Base-by-base conservation (phyloP, 2,329 filamentous ascomycete species). In the Colletotrichum spaethianum region DNA sequence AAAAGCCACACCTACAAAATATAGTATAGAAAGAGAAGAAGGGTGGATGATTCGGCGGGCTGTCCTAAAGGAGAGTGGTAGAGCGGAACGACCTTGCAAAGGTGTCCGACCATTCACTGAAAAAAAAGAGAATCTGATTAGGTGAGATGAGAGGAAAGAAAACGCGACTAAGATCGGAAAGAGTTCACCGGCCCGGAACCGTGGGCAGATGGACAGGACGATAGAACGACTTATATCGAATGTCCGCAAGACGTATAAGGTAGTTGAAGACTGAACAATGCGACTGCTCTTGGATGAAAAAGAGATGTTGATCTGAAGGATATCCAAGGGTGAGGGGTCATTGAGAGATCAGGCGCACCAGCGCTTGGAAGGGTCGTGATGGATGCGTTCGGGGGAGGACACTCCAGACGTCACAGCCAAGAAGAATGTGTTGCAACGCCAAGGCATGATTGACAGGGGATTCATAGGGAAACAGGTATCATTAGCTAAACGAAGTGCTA, bases 321-420 rank as follows among this genome's bases (percentile, higher is more conserved):
- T 16, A 9, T 42, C 33, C 55, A 28, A 55, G 55, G 42, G 55
- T 60, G 2, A 23, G 20, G 20, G 20, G 31, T 62, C 53, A 23
- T 62, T n/a, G 12, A 31, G 64, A 69, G n/a, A 69, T 55, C 36
- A 72, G 69, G 64, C 52, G 44, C 52, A 59, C 28, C 57, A 46
- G 38, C 50, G 44, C 20, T 44, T 62, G 33, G 65, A 14, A 36
- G 59, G 67, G 42, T 52, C n/a, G 36, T 52, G 44, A 69, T 68
- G 69, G 59, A 59, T 69, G 65, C 65, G 59, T 69, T 63, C 57
- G 69, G 59, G 57, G 59, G n/a, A n/a, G n/a, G n/a, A n/a, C 64
- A 69, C 31, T 38, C 50, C 31, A 72, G 65, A 72, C 57, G 69
- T 68, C 69, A 59, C 67, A 52, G 57, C 42, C 64, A 63, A 59